Conservation (phyloP, 176 grass and related monocot genomes). For the Carex littledalei region DNA sequence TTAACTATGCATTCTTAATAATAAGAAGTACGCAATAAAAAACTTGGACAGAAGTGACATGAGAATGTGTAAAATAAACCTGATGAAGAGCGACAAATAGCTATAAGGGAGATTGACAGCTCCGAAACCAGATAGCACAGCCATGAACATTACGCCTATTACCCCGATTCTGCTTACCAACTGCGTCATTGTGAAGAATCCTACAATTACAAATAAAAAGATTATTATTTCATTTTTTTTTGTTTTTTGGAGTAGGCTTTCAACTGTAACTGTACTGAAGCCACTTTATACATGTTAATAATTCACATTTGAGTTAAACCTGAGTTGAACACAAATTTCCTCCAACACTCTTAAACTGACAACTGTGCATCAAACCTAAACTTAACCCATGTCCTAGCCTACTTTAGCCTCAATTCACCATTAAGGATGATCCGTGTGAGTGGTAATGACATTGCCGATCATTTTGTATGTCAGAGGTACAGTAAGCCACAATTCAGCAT, state of each 20-base stretch:
- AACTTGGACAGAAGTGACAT: background rate
- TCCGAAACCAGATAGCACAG: conserved; percentile 90
- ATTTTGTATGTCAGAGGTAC: background rate
- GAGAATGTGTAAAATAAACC: conserved; percentile 37
- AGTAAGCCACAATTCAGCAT: background rate
- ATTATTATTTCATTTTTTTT: background rate
- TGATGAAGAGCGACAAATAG: conserved; percentile 94
- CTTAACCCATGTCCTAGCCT: background rate
- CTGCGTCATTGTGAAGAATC: conserved; percentile 91
- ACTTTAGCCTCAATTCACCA: background rate
- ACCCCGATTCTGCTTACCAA: conserved; percentile 91
- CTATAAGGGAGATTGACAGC: conserved; percentile 91
- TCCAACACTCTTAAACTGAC: background rate
- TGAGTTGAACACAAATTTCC: background rate
- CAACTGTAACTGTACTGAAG: background rate
- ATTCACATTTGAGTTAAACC: background rate
- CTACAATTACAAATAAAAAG: conserved; percentile 25
- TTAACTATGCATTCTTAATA: conserved; percentile 11
- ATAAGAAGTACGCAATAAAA: conserved; percentile 18
- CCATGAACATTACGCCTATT: conserved; percentile 82
- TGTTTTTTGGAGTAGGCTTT: background rate
- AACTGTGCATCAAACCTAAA: background rate
- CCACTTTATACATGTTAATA: background rate
- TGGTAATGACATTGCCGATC: background rate
- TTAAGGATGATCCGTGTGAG: background rate